Evolutionary conservation across 345 rosid species (phyloP).

Genomic region (Hirschfeldia incana): DNA sequence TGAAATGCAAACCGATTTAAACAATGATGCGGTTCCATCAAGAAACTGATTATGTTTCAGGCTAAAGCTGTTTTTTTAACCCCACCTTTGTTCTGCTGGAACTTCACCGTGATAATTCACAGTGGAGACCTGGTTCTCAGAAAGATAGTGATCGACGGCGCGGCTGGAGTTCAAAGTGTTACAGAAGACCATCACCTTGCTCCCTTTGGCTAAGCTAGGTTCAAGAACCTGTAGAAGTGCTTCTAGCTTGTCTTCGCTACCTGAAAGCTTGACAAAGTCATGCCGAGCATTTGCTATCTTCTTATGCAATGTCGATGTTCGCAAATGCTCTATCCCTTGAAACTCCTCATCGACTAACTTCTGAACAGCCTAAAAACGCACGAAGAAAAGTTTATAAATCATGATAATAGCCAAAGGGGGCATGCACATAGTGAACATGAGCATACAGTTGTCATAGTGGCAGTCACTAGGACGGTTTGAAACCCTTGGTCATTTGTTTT

Average conservation of each 20-base stretch:
- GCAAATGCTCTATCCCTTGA: slow-evolving; percentile 82
- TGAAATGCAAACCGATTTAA: slow-evolving; percentile 1
- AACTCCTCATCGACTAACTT: slow-evolving; percentile 87
- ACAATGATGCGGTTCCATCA: too few species aligned
- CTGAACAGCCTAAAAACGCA: slow-evolving; percentile 79
- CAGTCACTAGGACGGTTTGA: slow-evolving; percentile 87
- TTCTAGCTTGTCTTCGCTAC: slow-evolving; percentile 92
- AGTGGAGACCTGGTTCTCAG: slow-evolving; percentile 73
- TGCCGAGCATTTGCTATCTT: slow-evolving; percentile 90
- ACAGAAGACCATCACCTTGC: slow-evolving; percentile 92
- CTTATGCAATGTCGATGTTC: slow-evolving; percentile 89
- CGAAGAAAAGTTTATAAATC: not conserved
- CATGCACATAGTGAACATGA: not conserved
- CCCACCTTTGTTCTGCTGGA: slow-evolving; percentile 91
- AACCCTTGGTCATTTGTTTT: slow-evolving; percentile 69
- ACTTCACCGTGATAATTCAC: slow-evolving; percentile 97
- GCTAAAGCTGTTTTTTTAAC: slow-evolving; percentile 2
- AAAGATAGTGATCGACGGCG: slow-evolving; percentile 88
- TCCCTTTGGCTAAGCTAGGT: slow-evolving; percentile 92
- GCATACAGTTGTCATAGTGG: slow-evolving; percentile 86
- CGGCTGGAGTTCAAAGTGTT: slow-evolving; percentile 91
- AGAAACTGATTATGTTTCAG: not conserved
- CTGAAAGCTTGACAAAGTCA: slow-evolving; percentile 86
- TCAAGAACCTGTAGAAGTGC: slow-evolving; percentile 93
- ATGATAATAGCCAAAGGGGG: not conserved